A percentile compares a stretch with the other conserved stretches of the same genome.
These are phyloP conservation scores for Byssochlamys sp. DNA, from an alignment of 2,329 filamentous ascomycete species.

Conservation along the genomic window DNA sequence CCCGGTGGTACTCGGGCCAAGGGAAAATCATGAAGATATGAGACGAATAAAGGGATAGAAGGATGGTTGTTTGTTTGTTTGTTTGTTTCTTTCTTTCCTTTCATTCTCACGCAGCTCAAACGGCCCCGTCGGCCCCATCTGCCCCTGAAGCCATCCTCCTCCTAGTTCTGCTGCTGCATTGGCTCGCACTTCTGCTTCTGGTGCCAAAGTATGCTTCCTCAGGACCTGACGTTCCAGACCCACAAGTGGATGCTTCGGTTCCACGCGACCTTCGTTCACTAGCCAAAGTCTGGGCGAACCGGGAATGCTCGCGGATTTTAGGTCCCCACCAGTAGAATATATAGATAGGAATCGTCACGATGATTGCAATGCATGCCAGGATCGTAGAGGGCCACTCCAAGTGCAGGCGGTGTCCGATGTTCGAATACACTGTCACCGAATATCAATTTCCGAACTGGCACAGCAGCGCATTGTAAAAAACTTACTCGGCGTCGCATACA, in stretches of 20 bases:
- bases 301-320: constrained; percentile 47
- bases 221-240: constrained; percentile 6
- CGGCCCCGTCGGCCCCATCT: background rate
- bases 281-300: constrained; percentile 55
- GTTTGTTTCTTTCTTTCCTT: background rate
- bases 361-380: constrained; percentile 49
- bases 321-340: constrained; percentile 57
- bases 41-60: background rate
- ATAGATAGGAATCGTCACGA: constrained; percentile 56
- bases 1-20: background rate
- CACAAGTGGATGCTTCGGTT: constrained; percentile 5
- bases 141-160: background rate
- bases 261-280: constrained; percentile 25
- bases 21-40: background rate
- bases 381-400: constrained; percentile 52
- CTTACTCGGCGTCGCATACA: constrained; percentile 47
- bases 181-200: background rate
- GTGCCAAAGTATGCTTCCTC: constrained; percentile 4
- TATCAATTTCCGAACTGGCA: background rate
- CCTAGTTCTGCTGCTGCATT: background rate
- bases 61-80: background rate
- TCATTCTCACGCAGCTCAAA: background rate
- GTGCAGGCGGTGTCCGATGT: constrained; percentile 44
- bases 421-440: constrained; percentile 26
- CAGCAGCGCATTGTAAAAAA: constrained; percentile 1